Evolutionary conservation across 2,329 filamentous ascomycete species (phyloP).

Genomic region (Furcasterigmium sp.): DNA sequence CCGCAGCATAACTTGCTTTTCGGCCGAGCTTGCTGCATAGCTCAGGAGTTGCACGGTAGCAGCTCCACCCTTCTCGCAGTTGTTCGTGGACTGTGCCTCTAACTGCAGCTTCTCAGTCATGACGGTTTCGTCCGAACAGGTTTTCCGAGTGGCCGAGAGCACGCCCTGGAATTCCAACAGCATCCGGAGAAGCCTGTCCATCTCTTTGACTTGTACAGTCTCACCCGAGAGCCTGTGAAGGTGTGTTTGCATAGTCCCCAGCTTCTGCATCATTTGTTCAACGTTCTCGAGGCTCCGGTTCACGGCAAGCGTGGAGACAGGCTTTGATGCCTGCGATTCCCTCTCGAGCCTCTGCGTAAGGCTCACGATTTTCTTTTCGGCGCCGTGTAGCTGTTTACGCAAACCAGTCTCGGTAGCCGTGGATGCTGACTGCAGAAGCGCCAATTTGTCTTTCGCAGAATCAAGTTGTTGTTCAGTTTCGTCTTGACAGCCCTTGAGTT

Average conservation of each 20-base stretch:
- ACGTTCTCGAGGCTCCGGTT: background rate
- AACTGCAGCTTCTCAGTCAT: background rate
- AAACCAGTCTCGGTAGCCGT: background rate
- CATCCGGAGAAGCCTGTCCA: background rate
- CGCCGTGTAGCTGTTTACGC: conserved; percentile 3
- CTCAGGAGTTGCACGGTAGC: too few species aligned
- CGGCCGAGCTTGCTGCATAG: background rate
- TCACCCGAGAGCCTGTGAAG: background rate
- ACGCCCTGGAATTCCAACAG: conserved; percentile 2
- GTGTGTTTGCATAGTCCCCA: background rate
- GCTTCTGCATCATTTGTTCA: conserved; percentile 4
- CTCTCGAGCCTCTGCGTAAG: conserved; percentile 8
- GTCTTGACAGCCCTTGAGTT: background rate
- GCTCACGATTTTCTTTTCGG: conserved; percentile 9
- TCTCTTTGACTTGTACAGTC: background rate
- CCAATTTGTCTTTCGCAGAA: background rate
- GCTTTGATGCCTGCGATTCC: background rate
- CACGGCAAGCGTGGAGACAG: background rate
- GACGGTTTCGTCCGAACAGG: background rate
- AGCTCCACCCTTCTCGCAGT: too few species aligned
- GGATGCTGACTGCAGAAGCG: background rate
- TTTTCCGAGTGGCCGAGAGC: background rate
- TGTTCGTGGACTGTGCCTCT: too few species aligned
- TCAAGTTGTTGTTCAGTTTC: background rate
- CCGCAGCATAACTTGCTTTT: background rate